Evolutionary conservation across 192 early-diverging fungal species (phyloP), one percentile per base, ranked within the genome.

Genomic region (Dispira parvispora): DNA sequence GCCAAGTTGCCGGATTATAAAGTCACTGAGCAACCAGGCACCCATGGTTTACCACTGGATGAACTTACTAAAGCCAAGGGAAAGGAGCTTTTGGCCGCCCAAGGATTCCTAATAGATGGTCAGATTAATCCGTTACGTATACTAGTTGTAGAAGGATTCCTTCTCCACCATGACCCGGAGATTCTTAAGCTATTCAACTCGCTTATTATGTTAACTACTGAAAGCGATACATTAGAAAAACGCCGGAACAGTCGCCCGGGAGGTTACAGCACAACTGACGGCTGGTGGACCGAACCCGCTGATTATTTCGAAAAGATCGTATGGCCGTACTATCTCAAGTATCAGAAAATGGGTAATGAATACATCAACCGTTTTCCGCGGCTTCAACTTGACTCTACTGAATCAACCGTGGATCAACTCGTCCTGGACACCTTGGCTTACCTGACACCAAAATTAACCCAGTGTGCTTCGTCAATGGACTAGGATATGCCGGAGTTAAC

Each of bases 121-220:
- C 32, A 4, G 32, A 38, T 6, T 6, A 38, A 38, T 6, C 32
- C 23, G 1, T 28, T 13, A 55, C 25, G 8, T 26, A 55, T 80
- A 61, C 62, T 82, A 42, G 71, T 89, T 12, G 70, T 86, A 18
- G 91, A 94, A 64, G 91, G 91, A 10, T 88, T 94, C 62, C 73
- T 94, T 53, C 76, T 94, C 45, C 89, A 80, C 68, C 73, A 80
- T 53, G 56, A 80, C 61, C 62, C 71, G 12, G 44, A 61, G 9
- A 62, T 84, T 12, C 57, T 72, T 14, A 64, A 73, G 4, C 62
- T 67, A 10, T 66, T 81, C 8, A 80, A 84, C 45, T 63, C 67
- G 14, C 73, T 79, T 46, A 67, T 85, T 16, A 83, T 80, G 63
- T 61, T 90, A 14, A 73, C 74, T 43, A 82, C 86, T 0, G 68